Conservation (phyloP, 2,329 filamentous ascomycete genomes). For the Alternaria brassicae region DNA sequence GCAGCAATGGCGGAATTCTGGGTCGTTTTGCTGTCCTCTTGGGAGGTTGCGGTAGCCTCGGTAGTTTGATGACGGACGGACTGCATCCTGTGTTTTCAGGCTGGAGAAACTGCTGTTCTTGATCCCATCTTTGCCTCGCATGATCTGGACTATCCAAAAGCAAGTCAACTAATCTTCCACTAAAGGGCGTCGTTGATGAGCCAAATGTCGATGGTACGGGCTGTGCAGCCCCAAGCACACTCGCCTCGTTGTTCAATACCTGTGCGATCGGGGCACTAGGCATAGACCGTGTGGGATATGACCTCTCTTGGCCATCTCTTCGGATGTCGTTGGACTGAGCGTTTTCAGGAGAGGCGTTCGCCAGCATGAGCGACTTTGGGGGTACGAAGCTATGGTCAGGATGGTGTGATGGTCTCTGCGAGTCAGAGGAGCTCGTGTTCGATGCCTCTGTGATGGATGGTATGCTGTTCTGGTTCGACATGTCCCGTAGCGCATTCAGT, state of each 20-base stretch:
- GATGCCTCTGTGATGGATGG: conserved; percentile 1
- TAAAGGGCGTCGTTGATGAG: conserved; percentile 33
- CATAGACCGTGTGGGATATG: conserved; percentile 15
- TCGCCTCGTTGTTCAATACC: conserved; percentile 41
- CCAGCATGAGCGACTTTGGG: conserved; percentile 13
- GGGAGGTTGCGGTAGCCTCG: conserved; percentile 48
- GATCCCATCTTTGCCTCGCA: conserved; percentile 29
- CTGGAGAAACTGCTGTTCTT: conserved; percentile 26
- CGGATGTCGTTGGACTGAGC: conserved; percentile 9
- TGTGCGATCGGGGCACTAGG: conserved; percentile 46
- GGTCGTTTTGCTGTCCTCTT: conserved; percentile 44
- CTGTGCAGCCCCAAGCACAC: conserved; percentile 19
- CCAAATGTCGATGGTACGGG: conserved; percentile 15
- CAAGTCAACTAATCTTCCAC: conserved; percentile 38
- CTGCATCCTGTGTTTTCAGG: conserved; percentile 24
- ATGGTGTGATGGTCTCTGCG: conserved; percentile 7
- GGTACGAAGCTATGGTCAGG: conserved; percentile 9
- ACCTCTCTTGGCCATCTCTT: conserved; percentile 4
- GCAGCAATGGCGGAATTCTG: conserved; percentile 59
- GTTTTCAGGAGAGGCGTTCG: conserved; percentile 6
- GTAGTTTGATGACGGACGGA: conserved; percentile 43
- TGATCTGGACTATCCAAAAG: conserved; percentile 30
- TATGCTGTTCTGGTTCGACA: conserved; percentile 9
- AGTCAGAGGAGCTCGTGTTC: background rate
- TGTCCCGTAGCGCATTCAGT: conserved; percentile 13